Base-by-base conservation (phyloP, 2,329 filamentous ascomycete genomes). In the Aspergillus novofumigatus region DNA sequence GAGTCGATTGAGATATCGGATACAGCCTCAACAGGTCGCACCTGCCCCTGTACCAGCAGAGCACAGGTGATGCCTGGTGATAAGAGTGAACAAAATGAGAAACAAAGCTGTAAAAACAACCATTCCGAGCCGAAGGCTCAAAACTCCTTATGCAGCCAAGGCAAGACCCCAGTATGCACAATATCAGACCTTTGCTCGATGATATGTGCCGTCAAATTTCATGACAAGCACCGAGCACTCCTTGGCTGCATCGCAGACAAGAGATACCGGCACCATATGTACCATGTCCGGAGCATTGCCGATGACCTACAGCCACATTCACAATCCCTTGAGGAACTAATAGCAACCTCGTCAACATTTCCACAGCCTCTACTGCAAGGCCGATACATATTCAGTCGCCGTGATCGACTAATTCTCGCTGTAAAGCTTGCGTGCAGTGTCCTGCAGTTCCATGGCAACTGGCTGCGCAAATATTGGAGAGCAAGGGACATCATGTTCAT, bases 361-460 rank as follows among this genome's bases (percentile, higher is more conserved):
- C 14, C 26, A 5, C 21, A 14, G 4, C 21, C 20, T 25, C 20
- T 4, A 3, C 14, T 48, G 20, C 45, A 48, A 26, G 11, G 20
- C 29, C 26, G 45, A 26, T 11, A 32, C 29, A 32, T 32, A 44
- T 35, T 61, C 3, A 58, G 42, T 29, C 45, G 48, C 21, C 28
- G 51, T 11, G 54, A 57, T 25, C 57, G 59, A 26, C 53, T 66
- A 3, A 42, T 49, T 10, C 32, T 65, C 7, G 62, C 59, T 4
- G 53, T 41, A 2, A 57, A 56, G 4, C 59, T 66, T 44, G 60
- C 63, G 14, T 58, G 52, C 50, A 59, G 63, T 45, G 58, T 67
- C 25, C 54, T 67, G 4, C 56, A 60, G 23, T 58, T 64, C 17
- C 59, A 65, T 38, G 62, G 64, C n/a, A 66, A 51, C 49, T 67